These are phyloP conservation scores for Russula foetens DNA, from an alignment of 768 basidiomycete species.

Conservation along the genomic window DNA sequence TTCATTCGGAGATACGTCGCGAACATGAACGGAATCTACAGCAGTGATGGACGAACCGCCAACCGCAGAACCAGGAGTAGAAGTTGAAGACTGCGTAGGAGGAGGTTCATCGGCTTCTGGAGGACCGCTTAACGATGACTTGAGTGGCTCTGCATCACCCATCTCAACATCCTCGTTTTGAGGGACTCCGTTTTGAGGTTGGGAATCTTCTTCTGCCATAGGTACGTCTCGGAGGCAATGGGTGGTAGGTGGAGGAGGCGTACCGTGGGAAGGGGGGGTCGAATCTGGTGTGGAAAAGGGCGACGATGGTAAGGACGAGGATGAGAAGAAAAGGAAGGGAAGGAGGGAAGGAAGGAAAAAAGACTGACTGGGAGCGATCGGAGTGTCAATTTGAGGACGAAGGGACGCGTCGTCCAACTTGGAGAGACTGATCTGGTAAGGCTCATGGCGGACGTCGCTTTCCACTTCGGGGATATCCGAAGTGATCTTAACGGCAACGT, in stretches of 20 bases:
- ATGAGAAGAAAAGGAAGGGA: constrained; percentile 12
- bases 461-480: constrained; percentile 55
- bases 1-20: constrained; percentile 28
- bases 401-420: constrained; percentile 35
- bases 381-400: constrained; percentile 37
- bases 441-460: constrained; percentile 60
- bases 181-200: background rate
- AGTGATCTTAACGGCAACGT: constrained; percentile 54
- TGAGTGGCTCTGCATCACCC: constrained; percentile 23
- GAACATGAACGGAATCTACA: constrained; percentile 26
- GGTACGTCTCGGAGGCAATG: constrained; percentile 46
- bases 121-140: constrained; percentile 19
- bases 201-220: constrained; percentile 39
- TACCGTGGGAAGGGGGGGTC: constrained; percentile 38
- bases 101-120: constrained; percentile 23
- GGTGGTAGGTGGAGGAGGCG: constrained; percentile 38
- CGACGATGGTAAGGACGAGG: background rate
- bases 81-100: constrained; percentile 20
- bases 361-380: constrained; percentile 43
- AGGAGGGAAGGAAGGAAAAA: constrained; percentile 19
- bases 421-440: constrained; percentile 42
- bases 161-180: constrained; percentile 19
- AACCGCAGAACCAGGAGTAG: constrained; percentile 23
- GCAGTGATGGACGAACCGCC: constrained; percentile 28
- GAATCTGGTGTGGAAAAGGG: constrained; percentile 30